Percentiles rank a stretch among this genome's conserved stretches.
phyloP scores from a whole-genome alignment of 352 stramenopile species.

The Elongisporangium undulatum region DNA sequence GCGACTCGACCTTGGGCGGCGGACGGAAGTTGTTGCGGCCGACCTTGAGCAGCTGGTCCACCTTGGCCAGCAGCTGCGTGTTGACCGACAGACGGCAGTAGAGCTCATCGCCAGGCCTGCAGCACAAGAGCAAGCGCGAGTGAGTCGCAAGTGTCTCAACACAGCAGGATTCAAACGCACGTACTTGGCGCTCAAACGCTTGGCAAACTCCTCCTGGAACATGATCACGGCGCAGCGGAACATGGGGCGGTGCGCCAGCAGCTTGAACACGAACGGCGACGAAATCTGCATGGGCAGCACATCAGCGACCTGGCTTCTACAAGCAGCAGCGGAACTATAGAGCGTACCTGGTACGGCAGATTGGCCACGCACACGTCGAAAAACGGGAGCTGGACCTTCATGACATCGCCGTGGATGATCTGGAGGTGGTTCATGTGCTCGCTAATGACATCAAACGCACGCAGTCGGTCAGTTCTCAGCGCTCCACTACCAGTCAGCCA shows the following conservation, averaged over 20 bases:
- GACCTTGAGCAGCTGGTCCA: slow-evolving; percentile 98
- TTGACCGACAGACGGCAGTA: slow-evolving; percentile 99
- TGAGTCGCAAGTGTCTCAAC: neutral
- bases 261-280: slow-evolving; percentile 98
- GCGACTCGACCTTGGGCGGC: slow-evolving; percentile 96
- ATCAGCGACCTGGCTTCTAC: neutral
- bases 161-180: slow-evolving; percentile 2
- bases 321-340: neutral
- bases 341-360: slow-evolving; percentile 94
- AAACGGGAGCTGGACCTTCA: slow-evolving; percentile 98
- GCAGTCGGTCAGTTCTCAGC: neutral
- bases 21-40: slow-evolving; percentile 99
- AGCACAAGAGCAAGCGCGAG: slow-evolving; percentile 1
- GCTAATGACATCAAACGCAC: slow-evolving; percentile 12
- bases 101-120: slow-evolving; percentile 92
- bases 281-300: slow-evolving; percentile 80
- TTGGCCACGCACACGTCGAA: slow-evolving; percentile 99
- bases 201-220: slow-evolving; percentile 99
- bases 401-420: slow-evolving; percentile 99
- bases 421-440: slow-evolving; percentile 93
- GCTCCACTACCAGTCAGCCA: too few species aligned
- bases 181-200: slow-evolving; percentile 95
- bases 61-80: slow-evolving; percentile 97
- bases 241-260: slow-evolving; percentile 96
- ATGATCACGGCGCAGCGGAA: slow-evolving; percentile 99